phyloP scores from a whole-genome alignment of 805 yeast genomes.

The Wickerhamiella dianesei region DNA sequence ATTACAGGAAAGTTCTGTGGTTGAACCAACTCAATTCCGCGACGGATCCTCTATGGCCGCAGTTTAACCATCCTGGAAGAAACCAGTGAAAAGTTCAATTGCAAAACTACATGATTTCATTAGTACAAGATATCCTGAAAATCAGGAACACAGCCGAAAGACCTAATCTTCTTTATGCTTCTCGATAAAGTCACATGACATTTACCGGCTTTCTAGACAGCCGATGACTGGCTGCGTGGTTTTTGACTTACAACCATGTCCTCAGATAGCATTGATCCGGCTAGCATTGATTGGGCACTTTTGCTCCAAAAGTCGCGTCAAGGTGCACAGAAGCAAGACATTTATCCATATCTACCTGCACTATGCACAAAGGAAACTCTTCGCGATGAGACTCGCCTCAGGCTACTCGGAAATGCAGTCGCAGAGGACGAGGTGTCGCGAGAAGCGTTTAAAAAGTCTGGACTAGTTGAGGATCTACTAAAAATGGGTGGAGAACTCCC shows the following conservation, averaged over 20 bases:
- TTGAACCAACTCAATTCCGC: too few species aligned
- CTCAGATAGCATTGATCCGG: neutral
- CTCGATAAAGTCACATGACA: neutral
- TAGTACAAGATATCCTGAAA: too few species aligned
- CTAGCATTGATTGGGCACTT: neutral
- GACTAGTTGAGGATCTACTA: neutral
- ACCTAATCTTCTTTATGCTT: neutral
- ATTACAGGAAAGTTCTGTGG: too few species aligned
- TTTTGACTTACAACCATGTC: too few species aligned
- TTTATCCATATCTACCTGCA: conserved; percentile 1
- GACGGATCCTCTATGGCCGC: too few species aligned
- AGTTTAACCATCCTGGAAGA: too few species aligned
- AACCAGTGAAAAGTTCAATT: too few species aligned
- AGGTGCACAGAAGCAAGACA: neutral
- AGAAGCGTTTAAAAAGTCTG: neutral
- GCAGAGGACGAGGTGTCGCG: conserved; percentile 3
- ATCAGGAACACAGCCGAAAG: too few species aligned
- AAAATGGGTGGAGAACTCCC: conserved; percentile 3
- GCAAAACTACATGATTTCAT: too few species aligned
- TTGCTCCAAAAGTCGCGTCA: neutral
- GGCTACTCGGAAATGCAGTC: conserved; percentile 15
- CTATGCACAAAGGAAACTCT: conserved; percentile 4
- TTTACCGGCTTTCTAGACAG: too few species aligned
- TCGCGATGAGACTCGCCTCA: conserved; percentile 6
- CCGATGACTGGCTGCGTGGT: neutral